Evolutionary conservation across 768 basidiomycete species (phyloP).

Genomic region (Pleurotus eryngii): DNA sequence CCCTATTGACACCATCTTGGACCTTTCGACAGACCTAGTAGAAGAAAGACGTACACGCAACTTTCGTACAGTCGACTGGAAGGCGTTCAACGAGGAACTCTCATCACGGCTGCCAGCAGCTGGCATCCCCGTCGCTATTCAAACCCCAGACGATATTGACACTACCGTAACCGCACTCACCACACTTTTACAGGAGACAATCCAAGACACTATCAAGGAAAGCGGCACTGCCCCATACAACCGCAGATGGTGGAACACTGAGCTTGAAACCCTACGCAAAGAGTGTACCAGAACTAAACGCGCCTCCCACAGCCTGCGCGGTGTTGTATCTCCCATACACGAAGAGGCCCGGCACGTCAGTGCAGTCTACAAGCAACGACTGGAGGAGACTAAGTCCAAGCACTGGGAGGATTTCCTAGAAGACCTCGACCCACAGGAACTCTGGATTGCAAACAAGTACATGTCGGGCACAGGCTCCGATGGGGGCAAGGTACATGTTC

Average conservation of each 20-base stretch:
- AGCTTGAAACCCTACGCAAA: constrained; percentile 14
- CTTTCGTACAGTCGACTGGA: constrained; percentile 29
- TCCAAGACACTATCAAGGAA: constrained; percentile 15
- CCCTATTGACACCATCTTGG: constrained; percentile 28
- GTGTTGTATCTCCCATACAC: constrained; percentile 13
- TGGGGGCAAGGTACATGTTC: constrained; percentile 10
- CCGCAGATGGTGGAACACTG: constrained; percentile 31
- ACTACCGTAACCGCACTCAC: background rate
- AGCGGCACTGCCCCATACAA: constrained; percentile 15
- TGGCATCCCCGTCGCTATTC: background rate
- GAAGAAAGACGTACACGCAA: constrained; percentile 10
- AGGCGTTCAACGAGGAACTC: constrained; percentile 20
- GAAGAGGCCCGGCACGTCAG: constrained; percentile 7
- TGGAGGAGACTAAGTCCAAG: constrained; percentile 10
- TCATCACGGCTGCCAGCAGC: background rate
- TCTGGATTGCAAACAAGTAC: constrained; percentile 18
- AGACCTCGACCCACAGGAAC: background rate
- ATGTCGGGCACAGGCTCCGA: constrained; percentile 1
- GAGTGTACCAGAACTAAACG: constrained; percentile 7
- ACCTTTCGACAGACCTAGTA: constrained; percentile 8
- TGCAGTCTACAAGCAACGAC: constrained; percentile 8
- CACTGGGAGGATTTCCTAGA: constrained; percentile 19
- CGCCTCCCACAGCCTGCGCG: constrained; percentile 9
- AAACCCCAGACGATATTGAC: constrained; percentile 20
- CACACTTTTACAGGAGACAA: constrained; percentile 10